These are phyloP conservation scores for Aphanocladium album DNA, from an alignment of 2,329 filamentous ascomycete species.

Conservation along the genomic window DNA sequence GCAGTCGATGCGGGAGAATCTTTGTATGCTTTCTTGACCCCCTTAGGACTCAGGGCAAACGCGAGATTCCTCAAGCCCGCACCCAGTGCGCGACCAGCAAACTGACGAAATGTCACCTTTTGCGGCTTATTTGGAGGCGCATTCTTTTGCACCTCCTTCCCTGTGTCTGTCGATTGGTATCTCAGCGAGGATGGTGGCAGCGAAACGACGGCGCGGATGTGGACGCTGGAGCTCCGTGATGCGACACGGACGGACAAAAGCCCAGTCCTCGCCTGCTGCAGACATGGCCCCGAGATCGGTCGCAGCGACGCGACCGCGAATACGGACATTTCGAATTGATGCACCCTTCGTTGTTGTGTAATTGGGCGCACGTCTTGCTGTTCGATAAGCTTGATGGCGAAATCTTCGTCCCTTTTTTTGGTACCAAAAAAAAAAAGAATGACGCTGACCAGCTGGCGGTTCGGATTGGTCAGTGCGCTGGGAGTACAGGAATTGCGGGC, in stretches of 20 bases:
- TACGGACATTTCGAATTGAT: constrained; percentile 26
- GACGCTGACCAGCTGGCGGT: neutral
- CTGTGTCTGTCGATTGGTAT: constrained; percentile 22
- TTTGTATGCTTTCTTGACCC: constrained; percentile 29
- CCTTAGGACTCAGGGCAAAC: constrained; percentile 30
- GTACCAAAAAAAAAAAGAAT: neutral
- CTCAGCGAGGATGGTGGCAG: constrained; percentile 24
- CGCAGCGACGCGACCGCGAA: constrained; percentile 30
- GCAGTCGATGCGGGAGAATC: constrained; percentile 28
- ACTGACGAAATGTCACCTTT: constrained; percentile 28
- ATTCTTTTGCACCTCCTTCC: constrained; percentile 18
- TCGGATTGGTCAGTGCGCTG: constrained; percentile 6
- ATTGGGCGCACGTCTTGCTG: neutral
- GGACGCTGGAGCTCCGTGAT: constrained; percentile 24
- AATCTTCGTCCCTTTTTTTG: constrained; percentile 2
- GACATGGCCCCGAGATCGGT: constrained; percentile 26
- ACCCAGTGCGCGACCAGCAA: constrained; percentile 25
- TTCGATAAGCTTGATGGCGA: neutral
- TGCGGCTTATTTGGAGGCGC: constrained; percentile 17
- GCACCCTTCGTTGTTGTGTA: neutral
- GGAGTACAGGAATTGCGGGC: constrained; percentile 6
- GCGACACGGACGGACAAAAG: constrained; percentile 29
- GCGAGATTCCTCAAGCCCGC: constrained; percentile 31
- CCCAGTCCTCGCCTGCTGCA: constrained; percentile 24
- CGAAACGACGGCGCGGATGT: constrained; percentile 26